Evolutionary conservation across 768 basidiomycete species (phyloP).

Genomic region (Suillus weaverae): DNA sequence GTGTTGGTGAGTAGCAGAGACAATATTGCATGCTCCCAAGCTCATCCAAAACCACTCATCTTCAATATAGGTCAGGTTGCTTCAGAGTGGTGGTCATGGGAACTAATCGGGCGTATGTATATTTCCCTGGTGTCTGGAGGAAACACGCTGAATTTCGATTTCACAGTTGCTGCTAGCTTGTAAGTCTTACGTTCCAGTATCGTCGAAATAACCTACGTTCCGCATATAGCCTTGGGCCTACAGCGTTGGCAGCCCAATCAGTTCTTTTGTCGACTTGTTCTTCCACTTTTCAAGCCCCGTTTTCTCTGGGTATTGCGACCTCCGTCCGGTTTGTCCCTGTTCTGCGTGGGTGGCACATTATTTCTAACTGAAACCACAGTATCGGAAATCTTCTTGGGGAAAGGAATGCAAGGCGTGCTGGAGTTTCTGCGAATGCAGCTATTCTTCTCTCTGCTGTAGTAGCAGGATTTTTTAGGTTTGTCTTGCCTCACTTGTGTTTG

Average conservation of each 20-base stretch:
- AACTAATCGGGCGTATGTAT: slow-evolving; percentile 58
- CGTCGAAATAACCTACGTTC: slow-evolving; percentile 19
- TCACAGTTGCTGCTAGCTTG: slow-evolving; percentile 54
- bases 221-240: slow-evolving; percentile 67
- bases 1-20: slow-evolving; percentile 51
- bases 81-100: slow-evolving; percentile 98
- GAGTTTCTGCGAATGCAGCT: slow-evolving; percentile 62
- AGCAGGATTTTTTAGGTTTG: slow-evolving; percentile 61
- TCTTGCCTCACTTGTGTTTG: not conserved
- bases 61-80: slow-evolving; percentile 62
- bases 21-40: not conserved
- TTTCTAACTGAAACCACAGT: slow-evolving; percentile 35
- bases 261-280: slow-evolving; percentile 76
- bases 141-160: slow-evolving; percentile 7
- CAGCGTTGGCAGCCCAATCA: slow-evolving; percentile 83
- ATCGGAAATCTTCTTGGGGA: slow-evolving; percentile 91
- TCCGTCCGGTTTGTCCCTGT: slow-evolving; percentile 66
- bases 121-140: not conserved
- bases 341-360: not conserved
- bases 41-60: not conserved
- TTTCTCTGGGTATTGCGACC: slow-evolving; percentile 75
- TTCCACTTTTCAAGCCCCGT: slow-evolving; percentile 81
- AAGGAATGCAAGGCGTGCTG: slow-evolving; percentile 67
- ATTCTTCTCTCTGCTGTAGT: slow-evolving; percentile 64
- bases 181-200: slow-evolving; percentile 24